These are phyloP conservation scores for Mycena crocata DNA, from an alignment of 768 basidiomycete species.

Conservation along the genomic window DNA sequence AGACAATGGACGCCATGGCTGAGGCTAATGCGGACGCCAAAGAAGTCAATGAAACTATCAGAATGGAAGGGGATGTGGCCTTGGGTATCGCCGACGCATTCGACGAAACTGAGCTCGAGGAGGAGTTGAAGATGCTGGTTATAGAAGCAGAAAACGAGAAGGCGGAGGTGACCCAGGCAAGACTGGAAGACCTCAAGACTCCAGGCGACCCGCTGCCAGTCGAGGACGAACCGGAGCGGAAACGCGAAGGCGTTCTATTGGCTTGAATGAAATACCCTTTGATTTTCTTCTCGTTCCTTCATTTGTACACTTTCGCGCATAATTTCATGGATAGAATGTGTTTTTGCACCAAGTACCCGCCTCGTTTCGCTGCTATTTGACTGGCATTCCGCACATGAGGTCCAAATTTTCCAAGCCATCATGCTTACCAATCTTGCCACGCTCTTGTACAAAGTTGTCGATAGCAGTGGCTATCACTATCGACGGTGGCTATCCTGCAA, in stretches of 20 bases:
- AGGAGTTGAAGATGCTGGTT: conserved; percentile 70
- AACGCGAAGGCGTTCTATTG: background rate
- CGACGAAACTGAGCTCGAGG: conserved; percentile 64
- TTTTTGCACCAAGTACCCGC: too few species aligned
- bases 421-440: conserved; percentile 7
- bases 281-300: background rate
- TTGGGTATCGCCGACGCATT: conserved; percentile 62
- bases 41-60: conserved; percentile 85
- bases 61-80: conserved; percentile 72
- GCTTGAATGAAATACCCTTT: background rate
- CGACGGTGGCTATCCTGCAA: background rate
- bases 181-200: conserved; percentile 9
- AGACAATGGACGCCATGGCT: conserved; percentile 89
- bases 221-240: background rate
- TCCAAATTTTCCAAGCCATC: too few species aligned
- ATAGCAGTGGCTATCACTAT: conserved; percentile 4
- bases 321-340: background rate
- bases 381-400: too few species aligned
- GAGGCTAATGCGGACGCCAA: conserved; percentile 84
- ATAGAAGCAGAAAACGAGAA: conserved; percentile 47
- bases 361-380: too few species aligned
- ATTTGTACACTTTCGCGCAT: conserved; percentile 10
- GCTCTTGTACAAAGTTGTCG: conserved; percentile 6
- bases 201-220: background rate
- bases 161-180: conserved; percentile 18